These are phyloP conservation scores for Dactylis glomerata DNA, from an alignment of 176 grass and related monocot genomes.

Conservation along the genomic window DNA sequence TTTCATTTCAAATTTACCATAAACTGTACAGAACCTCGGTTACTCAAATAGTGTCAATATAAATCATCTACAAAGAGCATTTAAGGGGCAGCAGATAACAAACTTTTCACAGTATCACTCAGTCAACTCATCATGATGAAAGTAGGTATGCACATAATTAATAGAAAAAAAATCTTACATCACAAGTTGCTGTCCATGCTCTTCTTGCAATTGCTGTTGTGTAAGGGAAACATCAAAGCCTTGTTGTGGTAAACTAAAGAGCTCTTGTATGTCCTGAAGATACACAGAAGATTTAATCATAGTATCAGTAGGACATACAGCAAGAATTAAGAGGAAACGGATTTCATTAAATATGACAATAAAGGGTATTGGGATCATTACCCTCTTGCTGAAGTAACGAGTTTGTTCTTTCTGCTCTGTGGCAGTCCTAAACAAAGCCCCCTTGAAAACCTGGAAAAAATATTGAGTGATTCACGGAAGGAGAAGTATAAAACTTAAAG, in stretches of 20 bases:
- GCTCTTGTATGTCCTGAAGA: conserved; percentile 77
- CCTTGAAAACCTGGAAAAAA: conserved; percentile 74
- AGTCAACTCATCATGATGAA: neutral
- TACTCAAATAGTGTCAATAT: neutral
- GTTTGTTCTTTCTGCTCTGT: conserved; percentile 99
- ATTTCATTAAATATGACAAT: neutral
- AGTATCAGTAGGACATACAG: conserved; percentile 5
- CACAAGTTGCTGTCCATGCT: conserved; percentile 67
- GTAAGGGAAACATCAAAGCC: conserved; percentile 92
- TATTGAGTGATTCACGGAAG: neutral
- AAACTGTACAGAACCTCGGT: neutral
- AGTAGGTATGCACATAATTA: conserved; percentile 6
- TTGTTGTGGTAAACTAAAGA: conserved; percentile 78
- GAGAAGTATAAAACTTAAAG: neutral
- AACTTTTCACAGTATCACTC: neutral
- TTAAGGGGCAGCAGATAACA: neutral
- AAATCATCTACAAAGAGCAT: neutral
- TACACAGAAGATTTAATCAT: conserved; percentile 5
- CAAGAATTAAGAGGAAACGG: conserved; percentile 1
- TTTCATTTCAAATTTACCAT: neutral
- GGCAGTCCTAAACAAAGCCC: conserved; percentile 85
- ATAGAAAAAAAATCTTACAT: conserved; percentile 40
- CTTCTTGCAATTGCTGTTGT: conserved; percentile 79
- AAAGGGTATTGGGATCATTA: conserved; percentile 21
- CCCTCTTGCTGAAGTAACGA: conserved; percentile 92